phyloP scores from a whole-genome alignment of 1,139 yeast species.

The Debaryomycetaceae sp. region DNA sequence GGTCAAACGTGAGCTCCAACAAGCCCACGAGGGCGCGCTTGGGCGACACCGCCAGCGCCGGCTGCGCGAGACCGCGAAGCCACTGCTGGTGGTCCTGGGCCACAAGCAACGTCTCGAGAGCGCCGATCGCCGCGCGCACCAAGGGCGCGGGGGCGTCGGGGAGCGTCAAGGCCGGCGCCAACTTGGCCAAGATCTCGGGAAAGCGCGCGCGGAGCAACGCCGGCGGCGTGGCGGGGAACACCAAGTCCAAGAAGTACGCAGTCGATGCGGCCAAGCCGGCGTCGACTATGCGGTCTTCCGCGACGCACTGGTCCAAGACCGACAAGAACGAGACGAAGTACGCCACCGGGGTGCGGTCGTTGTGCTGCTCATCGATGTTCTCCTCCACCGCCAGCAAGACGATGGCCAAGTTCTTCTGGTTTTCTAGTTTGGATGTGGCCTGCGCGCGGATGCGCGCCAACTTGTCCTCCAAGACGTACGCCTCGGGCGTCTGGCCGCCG shows the following conservation, averaged over 20 bases:
- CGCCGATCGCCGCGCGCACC: slow-evolving; percentile 78
- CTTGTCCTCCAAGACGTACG: slow-evolving; percentile 59
- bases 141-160: slow-evolving; percentile 79
- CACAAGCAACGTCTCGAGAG: slow-evolving; percentile 70
- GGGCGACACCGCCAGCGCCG: slow-evolving; percentile 61
- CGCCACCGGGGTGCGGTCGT: slow-evolving; percentile 58
- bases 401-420: slow-evolving; percentile 71
- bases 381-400: slow-evolving; percentile 89
- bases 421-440: slow-evolving; percentile 68
- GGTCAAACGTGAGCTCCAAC: slow-evolving; percentile 75
- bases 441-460: slow-evolving; percentile 69
- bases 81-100: slow-evolving; percentile 83
- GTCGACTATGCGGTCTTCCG: slow-evolving; percentile 52
- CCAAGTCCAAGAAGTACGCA: slow-evolving; percentile 75
- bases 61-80: slow-evolving; percentile 30
- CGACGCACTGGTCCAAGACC: slow-evolving; percentile 70
- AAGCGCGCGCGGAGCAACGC: slow-evolving; percentile 68
- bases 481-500: slow-evolving; percentile 32
- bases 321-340: slow-evolving; percentile 84
- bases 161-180: slow-evolving; percentile 76
- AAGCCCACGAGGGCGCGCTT: slow-evolving; percentile 78
- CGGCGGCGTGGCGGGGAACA: slow-evolving; percentile 72
- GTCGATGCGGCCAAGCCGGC: slow-evolving; percentile 65
- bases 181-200: slow-evolving; percentile 67
- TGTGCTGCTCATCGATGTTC: slow-evolving; percentile 68